phyloP scores from a whole-genome alignment of 2,329 filamentous ascomycete genomes.

The Aureobasidium sp. region DNA sequence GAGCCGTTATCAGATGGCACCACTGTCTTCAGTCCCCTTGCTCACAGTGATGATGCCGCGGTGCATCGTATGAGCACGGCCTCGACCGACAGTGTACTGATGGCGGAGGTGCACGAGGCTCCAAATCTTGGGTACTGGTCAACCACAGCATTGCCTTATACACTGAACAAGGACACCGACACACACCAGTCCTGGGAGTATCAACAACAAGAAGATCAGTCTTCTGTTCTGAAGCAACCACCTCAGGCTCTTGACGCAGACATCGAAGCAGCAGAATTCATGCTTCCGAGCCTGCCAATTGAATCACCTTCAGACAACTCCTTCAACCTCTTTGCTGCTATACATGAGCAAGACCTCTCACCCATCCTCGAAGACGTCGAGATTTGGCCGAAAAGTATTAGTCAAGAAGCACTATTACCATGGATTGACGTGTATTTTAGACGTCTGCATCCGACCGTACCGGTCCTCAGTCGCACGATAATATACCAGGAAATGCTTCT shows the following conservation, averaged over 20 bases:
- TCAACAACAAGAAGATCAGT: too few species aligned
- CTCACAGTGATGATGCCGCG: not conserved
- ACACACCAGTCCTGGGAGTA: too few species aligned
- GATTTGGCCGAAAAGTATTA: conserved; percentile 35
- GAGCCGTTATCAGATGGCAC: not conserved
- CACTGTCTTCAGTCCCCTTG: not conserved
- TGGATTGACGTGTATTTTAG: conserved; percentile 41
- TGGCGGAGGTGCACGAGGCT: not conserved
- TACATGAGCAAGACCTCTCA: conserved; percentile 30
- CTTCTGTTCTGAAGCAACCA: too few species aligned
- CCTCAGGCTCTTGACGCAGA: conserved; percentile 25
- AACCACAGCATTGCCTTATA: not conserved
- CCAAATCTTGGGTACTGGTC: not conserved
- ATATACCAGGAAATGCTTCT: conserved; percentile 38
- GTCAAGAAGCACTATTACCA: conserved; percentile 33
- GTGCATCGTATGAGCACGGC: not conserved
- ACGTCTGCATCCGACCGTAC: conserved; percentile 37
- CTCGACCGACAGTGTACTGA: not conserved
- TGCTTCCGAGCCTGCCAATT: conserved; percentile 30
- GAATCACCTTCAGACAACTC: conserved; percentile 29
- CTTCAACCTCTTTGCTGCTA: conserved; percentile 25
- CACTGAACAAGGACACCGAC: conserved; percentile 26
- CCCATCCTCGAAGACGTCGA: conserved; percentile 22
- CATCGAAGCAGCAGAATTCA: conserved; percentile 30
- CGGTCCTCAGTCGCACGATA: conserved; percentile 35